Percentiles rank a stretch among this genome's conserved stretches.
Evolutionary conservation across 2,329 filamentous ascomycete species (phyloP).

Genomic region (Dichotomopilus funicola): DNA sequence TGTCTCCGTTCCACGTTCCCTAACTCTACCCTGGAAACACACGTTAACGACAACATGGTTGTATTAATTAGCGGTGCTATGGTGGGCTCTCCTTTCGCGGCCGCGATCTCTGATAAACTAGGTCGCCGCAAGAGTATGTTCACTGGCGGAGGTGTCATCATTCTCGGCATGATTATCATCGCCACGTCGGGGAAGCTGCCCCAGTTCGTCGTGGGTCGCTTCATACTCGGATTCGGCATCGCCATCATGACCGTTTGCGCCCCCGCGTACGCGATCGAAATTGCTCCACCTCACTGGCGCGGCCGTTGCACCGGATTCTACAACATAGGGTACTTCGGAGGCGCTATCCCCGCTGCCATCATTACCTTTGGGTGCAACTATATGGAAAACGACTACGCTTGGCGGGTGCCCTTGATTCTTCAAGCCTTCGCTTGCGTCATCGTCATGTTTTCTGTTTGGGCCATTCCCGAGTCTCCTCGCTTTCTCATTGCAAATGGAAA

Average conservation of each 20-base stretch:
- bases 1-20: neutral
- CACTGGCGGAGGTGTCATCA: slow-evolving; percentile 37
- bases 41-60: neutral
- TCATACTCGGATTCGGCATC: slow-evolving; percentile 42
- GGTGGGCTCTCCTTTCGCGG: slow-evolving; percentile 36
- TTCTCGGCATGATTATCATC: slow-evolving; percentile 38
- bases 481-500: slow-evolving; percentile 37
- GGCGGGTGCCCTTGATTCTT: slow-evolving; percentile 44
- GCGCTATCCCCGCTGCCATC: slow-evolving; percentile 43
- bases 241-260: slow-evolving; percentile 43
- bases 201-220: slow-evolving; percentile 41
- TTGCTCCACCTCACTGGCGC: slow-evolving; percentile 44
- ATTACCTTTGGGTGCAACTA: slow-evolving; percentile 42
- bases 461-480: slow-evolving; percentile 37
- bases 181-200: slow-evolving; percentile 31
- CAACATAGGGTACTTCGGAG: slow-evolving; percentile 49
- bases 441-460: slow-evolving; percentile 33
- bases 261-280: slow-evolving; percentile 43
- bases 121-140: slow-evolving; percentile 43
- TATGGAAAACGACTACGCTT: slow-evolving; percentile 40
- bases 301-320: slow-evolving; percentile 44
- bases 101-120: slow-evolving; percentile 38
- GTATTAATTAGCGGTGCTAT: slow-evolving; percentile 34
- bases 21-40: neutral
- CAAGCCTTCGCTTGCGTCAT: slow-evolving; percentile 40